Evolutionary conservation across 495 filamentous ascomycete species (phyloP).

Genomic region (Penicillium robsamsonii): DNA sequence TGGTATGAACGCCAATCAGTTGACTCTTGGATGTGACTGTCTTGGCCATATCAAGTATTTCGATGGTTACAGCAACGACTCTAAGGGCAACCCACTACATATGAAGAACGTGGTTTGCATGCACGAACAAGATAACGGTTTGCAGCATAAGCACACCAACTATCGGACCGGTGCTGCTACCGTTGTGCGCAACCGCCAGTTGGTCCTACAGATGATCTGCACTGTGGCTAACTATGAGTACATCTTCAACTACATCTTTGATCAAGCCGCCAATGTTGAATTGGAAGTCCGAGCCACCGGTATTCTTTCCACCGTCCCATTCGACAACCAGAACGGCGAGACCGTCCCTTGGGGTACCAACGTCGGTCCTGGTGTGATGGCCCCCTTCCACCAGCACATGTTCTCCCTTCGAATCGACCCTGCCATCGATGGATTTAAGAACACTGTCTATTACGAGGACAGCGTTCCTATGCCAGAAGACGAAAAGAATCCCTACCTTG

Average conservation of each 20-base stretch:
- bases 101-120: slow-evolving; percentile 61
- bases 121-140: slow-evolving; percentile 66
- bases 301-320: slow-evolving; percentile 78
- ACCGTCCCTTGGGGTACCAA: slow-evolving; percentile 78
- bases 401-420: slow-evolving; percentile 88
- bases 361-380: slow-evolving; percentile 82
- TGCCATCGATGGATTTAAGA: slow-evolving; percentile 70
- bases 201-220: slow-evolving; percentile 72
- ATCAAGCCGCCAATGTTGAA: slow-evolving; percentile 75
- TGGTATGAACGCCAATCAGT: slow-evolving; percentile 64
- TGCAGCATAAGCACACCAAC: slow-evolving; percentile 67
- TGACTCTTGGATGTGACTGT: slow-evolving; percentile 66
- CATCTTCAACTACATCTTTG: slow-evolving; percentile 80
- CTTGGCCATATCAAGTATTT: slow-evolving; percentile 68
- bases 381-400: slow-evolving; percentile 80
- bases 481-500: slow-evolving; percentile 74
- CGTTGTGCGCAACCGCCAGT: slow-evolving; percentile 57
- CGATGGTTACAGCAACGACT: slow-evolving; percentile 55
- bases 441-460: slow-evolving; percentile 70
- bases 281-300: slow-evolving; percentile 86
- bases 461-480: slow-evolving; percentile 69
- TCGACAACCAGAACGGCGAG: slow-evolving; percentile 56
- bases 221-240: slow-evolving; percentile 84
- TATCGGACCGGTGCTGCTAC: slow-evolving; percentile 60
- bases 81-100: slow-evolving; percentile 52